Evolutionary conservation across 2,329 filamentous ascomycete genomes (phyloP), one percentile per base, ranked within the genome.

Genomic region (Fusarium xylarioides): DNA sequence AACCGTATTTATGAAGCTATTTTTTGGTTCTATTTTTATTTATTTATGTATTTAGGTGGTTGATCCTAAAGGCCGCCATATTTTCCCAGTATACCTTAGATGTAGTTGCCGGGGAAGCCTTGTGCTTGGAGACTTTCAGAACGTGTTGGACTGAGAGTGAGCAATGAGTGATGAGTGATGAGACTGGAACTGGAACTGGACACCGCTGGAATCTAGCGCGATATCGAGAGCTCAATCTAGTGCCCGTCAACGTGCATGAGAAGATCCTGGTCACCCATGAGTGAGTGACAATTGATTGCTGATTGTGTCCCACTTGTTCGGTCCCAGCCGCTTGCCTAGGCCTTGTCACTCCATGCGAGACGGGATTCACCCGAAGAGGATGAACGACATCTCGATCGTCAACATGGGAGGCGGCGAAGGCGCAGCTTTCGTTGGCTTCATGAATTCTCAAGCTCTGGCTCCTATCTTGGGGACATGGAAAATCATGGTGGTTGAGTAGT

Each of bases 401-500:
- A 47, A 28, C 38, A 43, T 26, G 52, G 15, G 54, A 50, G 50
- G 50, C 34, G 34, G 21, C 47, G 34, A 53, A 53, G 65, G 38
- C 55, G 44, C 43, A 46, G 32, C 23, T 26, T 32, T n/a, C 11
- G 56, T 49, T 43, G 42, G 42, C 38, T 43, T 49, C 52, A 32
- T 43, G 34, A 57, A 43, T 47, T 47, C 37, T 66, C 46, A 58
- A 38, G 50, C 56, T 72, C 46, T 47, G 57, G 52, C 23, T 23
- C 52, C 26, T 49, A 28, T 26, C 44, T 21, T 47, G 18, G 23
- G 44, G 6, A 15, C 21, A 49, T 32, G 53, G 61, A 66, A 72
- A 71, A 55, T 53, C 65, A 49, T 74, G 72, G 70, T 76, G 74
- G 74, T 73, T 66, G 68, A 72, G 62, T 32, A 52, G 69, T 70